Evolutionary conservation across 805 yeast genomes (phyloP).

Genomic region (Saccharomycodes ludwigii): DNA sequence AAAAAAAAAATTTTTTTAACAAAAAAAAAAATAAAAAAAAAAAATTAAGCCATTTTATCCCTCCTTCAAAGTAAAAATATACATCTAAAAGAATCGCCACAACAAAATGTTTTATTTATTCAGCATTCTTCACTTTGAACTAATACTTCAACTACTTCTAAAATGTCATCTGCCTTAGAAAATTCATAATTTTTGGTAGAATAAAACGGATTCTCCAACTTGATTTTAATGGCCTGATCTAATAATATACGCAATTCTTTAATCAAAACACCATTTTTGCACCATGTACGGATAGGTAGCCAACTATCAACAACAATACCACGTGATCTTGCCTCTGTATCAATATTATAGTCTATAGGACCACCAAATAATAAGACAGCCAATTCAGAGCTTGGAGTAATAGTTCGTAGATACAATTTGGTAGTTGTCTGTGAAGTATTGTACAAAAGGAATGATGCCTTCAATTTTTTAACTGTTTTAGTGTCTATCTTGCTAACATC

Average conservation of each 20-base stretch:
- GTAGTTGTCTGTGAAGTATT: conserved; percentile 48
- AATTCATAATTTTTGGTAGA: conserved; percentile 7
- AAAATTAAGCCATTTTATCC: too few species aligned
- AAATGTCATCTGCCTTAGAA: conserved; percentile 24
- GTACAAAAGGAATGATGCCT: conserved; percentile 52
- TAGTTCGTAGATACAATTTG: conserved; percentile 57
- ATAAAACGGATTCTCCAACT: conserved; percentile 39
- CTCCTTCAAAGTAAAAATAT: too few species aligned
- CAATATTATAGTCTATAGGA: conserved; percentile 42
- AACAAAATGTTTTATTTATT: too few species aligned
- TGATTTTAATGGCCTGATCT: conserved; percentile 53
- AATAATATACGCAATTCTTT: conserved; percentile 54
- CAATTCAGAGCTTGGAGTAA: conserved; percentile 68
- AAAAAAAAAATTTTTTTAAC: too few species aligned
- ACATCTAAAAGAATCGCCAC: too few species aligned
- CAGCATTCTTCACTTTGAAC: conserved; percentile 16
- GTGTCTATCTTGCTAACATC: conserved; percentile 16
- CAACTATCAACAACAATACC: conserved; percentile 82
- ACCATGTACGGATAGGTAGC: conserved; percentile 88
- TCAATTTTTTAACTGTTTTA: conserved; percentile 20
- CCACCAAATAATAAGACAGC: conserved; percentile 80
- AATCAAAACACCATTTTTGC: conserved; percentile 79
- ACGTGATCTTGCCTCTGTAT: conserved; percentile 46
- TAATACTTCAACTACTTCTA: conserved; percentile 29
- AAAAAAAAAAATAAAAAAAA: too few species aligned